Evolutionary conservation across 257 asterid genomes (phyloP).

Genomic region (Nemophila menziesii): DNA sequence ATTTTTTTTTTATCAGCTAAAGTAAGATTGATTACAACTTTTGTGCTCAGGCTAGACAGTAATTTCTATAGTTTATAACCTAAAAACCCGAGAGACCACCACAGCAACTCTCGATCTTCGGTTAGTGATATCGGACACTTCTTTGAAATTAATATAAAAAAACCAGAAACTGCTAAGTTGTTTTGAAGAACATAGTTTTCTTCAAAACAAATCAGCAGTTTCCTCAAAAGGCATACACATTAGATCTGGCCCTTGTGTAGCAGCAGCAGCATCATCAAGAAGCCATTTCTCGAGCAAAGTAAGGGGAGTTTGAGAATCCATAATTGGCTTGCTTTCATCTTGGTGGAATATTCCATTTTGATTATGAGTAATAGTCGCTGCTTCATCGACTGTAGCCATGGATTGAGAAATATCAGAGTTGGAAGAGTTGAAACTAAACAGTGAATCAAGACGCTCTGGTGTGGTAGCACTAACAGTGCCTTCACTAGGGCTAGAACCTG

Average conservation of each 20-base stretch:
- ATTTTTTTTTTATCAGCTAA: slow-evolving; percentile 3
- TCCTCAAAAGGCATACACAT: slow-evolving; percentile 43
- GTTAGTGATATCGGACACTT: too few species aligned
- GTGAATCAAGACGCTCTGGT: slow-evolving; percentile 21
- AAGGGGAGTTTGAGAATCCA: slow-evolving; percentile 37
- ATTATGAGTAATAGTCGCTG: slow-evolving; percentile 8
- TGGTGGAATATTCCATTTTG: slow-evolving; percentile 17
- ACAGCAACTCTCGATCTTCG: too few species aligned
- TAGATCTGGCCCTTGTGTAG: slow-evolving; percentile 43
- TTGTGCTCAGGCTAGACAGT: neutral
- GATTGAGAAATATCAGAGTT: slow-evolving; percentile 30
- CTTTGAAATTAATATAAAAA: too few species aligned
- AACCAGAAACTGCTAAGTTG: slow-evolving; percentile 26
- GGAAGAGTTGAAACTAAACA: slow-evolving; percentile 30
- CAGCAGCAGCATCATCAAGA: slow-evolving; percentile 47
- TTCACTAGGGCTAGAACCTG: slow-evolving; percentile 50
- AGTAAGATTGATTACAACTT: slow-evolving; percentile 3
- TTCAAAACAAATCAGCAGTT: slow-evolving; percentile 68
- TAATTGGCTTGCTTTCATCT: slow-evolving; percentile 17
- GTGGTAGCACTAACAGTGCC: slow-evolving; percentile 29
- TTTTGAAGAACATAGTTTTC: slow-evolving; percentile 26
- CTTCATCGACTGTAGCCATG: slow-evolving; percentile 15
- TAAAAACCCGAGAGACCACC: neutral
- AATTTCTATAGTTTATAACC: neutral
- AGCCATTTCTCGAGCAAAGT: slow-evolving; percentile 74